phyloP scores from a whole-genome alignment of 192 early-diverging fungal genomes.

The Backusella parvicylindrica region DNA sequence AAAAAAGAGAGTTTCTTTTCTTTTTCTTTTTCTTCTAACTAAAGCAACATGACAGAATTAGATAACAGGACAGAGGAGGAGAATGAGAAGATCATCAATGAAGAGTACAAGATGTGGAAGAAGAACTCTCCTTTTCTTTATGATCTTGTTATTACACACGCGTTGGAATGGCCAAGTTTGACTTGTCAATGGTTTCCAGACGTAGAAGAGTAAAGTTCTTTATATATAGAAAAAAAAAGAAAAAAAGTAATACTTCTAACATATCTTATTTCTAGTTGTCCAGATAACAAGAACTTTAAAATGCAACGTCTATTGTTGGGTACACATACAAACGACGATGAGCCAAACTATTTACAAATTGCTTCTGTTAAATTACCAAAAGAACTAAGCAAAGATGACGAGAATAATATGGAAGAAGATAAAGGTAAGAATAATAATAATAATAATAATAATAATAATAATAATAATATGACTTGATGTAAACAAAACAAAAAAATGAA shows the following conservation, averaged over 20 bases:
- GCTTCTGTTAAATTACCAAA: constrained; percentile 70
- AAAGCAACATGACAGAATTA: background rate
- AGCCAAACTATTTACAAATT: constrained; percentile 96
- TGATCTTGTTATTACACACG: constrained; percentile 94
- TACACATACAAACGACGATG: constrained; percentile 95
- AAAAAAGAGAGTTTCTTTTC: background rate
- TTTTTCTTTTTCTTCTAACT: background rate
- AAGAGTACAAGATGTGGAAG: constrained; percentile 99
- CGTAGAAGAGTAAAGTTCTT: constrained; percentile 80
- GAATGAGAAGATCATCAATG: constrained; percentile 86
- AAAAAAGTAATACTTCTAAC: background rate
- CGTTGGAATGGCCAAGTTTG: constrained; percentile 96
- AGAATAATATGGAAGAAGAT: constrained; percentile 23
- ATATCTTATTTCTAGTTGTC: constrained; percentile 35
- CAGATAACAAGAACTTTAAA: constrained; percentile 79
- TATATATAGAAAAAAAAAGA: constrained; percentile 4
- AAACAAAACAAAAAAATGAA: too few relatives aligned
- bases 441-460: too few relatives aligned
- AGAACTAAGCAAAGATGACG: constrained; percentile 4
- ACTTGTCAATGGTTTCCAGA: constrained; percentile 99
- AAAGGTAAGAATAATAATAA: too few relatives aligned
- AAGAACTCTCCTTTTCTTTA: constrained; percentile 99
- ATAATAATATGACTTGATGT: too few relatives aligned
- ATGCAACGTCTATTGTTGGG: constrained; percentile 89
- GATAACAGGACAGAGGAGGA: constrained; percentile 16